A percentile compares a stretch with the other conserved stretches of the same genome.
Conservation (phyloP, 768 basidiomycete genomes). For the Mycena latifolia region DNA sequence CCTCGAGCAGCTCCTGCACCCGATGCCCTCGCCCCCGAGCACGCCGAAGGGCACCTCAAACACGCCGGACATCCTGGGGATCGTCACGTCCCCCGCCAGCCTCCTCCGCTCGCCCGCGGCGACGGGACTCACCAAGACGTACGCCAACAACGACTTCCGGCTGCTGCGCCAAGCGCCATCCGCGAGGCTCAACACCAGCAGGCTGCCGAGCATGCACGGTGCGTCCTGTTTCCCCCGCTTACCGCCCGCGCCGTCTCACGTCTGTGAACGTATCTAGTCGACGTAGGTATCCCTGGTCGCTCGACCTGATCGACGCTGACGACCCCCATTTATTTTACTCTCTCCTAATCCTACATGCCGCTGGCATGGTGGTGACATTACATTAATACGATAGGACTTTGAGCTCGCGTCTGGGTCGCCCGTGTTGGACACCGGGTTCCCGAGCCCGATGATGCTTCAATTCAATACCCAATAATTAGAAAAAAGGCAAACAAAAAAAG, state of each 20-base stretch:
- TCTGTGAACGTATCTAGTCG: conserved; percentile 44
- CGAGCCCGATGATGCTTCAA: conserved; percentile 29
- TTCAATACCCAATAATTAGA: conserved; percentile 29
- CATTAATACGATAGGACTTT: conserved; percentile 47
- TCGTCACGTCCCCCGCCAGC: conserved; percentile 78
- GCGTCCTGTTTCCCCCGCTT: conserved; percentile 32
- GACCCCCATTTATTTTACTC: conserved; percentile 28
- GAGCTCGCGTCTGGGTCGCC: conserved; percentile 49
- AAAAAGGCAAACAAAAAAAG: conserved; percentile 7
- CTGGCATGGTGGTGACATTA: conserved; percentile 22
- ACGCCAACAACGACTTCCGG: conserved; percentile 85
- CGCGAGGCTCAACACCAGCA: conserved; percentile 85
- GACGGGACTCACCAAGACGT: conserved; percentile 87
- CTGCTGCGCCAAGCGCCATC: conserved; percentile 76
- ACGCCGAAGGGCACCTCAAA: conserved; percentile 67
- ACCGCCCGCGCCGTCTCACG: background rate
- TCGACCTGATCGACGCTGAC: conserved; percentile 38
- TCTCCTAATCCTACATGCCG: conserved; percentile 15
- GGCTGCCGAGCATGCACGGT: conserved; percentile 89
- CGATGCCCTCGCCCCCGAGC: conserved; percentile 54
- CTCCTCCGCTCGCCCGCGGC: conserved; percentile 78
- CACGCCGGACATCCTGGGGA: conserved; percentile 70
- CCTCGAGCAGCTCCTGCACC: conserved; percentile 62
- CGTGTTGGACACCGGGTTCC: conserved; percentile 40
- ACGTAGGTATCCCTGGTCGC: conserved; percentile 59